Conservation (phyloP, 2,329 filamentous ascomycete genomes). For the Furcasterigmium furcatum region DNA sequence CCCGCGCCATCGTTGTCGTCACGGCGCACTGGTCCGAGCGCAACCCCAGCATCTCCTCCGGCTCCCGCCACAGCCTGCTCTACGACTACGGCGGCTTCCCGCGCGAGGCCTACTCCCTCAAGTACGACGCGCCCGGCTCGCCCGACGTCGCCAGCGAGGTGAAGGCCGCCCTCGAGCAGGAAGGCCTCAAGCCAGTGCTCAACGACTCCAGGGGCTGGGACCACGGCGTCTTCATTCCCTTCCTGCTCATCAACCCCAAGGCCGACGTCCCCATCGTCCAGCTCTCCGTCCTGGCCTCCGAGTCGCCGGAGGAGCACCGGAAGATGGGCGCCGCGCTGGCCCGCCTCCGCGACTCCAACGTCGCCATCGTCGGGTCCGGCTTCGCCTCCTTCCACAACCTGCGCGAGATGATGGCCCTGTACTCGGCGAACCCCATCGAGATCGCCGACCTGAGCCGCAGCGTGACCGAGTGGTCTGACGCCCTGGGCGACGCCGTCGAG, state of each 20-base stretch:
- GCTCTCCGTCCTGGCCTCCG: constrained; percentile 49
- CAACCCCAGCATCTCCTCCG: constrained; percentile 48
- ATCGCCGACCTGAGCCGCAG: constrained; percentile 17
- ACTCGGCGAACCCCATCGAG: constrained; percentile 14
- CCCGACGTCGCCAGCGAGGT: constrained; percentile 49
- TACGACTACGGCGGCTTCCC: constrained; percentile 63
- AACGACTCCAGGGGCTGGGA: constrained; percentile 48
- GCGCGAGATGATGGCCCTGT: constrained; percentile 37
- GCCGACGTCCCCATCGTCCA: constrained; percentile 55
- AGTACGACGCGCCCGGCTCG: constrained; percentile 54
- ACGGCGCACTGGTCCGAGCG: constrained; percentile 55
- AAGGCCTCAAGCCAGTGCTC: constrained; percentile 39
- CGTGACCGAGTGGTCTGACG: constrained; percentile 40
- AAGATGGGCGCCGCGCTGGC: constrained; percentile 50
- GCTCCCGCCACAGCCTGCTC: constrained; percentile 39
- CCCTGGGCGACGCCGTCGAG: constrained; percentile 35
- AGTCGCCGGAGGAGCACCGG: constrained; percentile 45
- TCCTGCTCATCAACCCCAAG: constrained; percentile 49
- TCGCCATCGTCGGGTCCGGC: constrained; percentile 59
- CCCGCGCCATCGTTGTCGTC: constrained; percentile 50
- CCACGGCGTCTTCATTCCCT: constrained; percentile 58
- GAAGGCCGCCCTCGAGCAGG: constrained; percentile 36
- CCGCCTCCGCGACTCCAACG: constrained; percentile 44
- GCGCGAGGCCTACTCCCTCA: constrained; percentile 48
- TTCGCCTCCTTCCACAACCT: constrained; percentile 58